Evolutionary conservation across 2,329 filamentous ascomycete species (phyloP), one percentile per base, ranked within the genome.

Genomic region (Aspergillus pseudotamarii): DNA sequence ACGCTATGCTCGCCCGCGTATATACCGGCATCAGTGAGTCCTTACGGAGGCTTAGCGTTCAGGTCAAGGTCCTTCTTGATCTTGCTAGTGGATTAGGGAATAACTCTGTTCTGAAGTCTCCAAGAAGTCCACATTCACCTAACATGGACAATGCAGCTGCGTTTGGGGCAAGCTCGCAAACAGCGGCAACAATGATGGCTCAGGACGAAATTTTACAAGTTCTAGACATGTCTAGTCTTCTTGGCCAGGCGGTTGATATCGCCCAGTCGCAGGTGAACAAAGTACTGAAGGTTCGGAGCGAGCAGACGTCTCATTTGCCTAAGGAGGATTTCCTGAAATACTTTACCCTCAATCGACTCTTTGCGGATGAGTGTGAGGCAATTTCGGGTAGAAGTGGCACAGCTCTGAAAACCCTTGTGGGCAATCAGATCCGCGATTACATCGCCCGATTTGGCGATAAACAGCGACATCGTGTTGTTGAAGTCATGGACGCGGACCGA

Each of bases 21-120:
- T 99, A 98, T 73, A 90, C 93, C 21, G 89, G 91, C 38, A 90
- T 97, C 10, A 91, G 94, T 4, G 95, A 99, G 80, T 92, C 92
- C 4, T 77, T 99, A 55, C 86, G 95, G 61, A 86, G 95, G 71
- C 81, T 97, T 9, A 93, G 92, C 21, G 94, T 93, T 0, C 94
- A 98, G 75, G 91, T 95, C 60, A 99, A 99, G 76, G 89, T 98
- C 11, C 80, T 99, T n/a, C 84, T 99, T 11, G 95, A 99, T 76
- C 91, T 97, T 23, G 95, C 94, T 0, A 97, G 93, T 75, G 78
- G 78, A 26, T 67, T 81, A 41, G 76, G 82, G 36, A 79, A 78
- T 16, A 66, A 69, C 64, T 77, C 71, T 53, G 73, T 75, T 34
- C 67, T 82, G 30, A 79, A 78, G 62, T 85, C 84, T 1, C 83